phyloP scores from a whole-genome alignment of 345 rosid genomes.

The thale cress (Arabidopsis thaliana) region DNA sequence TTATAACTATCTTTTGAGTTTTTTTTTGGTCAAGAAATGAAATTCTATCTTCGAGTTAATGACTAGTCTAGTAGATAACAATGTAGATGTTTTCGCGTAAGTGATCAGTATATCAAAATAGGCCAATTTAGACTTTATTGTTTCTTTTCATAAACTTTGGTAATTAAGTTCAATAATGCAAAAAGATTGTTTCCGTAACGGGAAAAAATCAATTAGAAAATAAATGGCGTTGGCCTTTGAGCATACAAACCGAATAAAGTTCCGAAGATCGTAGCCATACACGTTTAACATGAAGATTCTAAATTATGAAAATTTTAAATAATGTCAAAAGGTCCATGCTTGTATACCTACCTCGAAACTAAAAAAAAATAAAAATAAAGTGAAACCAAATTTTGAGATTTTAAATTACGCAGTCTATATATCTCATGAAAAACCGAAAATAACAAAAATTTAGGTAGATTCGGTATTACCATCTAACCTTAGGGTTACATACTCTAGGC shows the following conservation, averaged over 20 bases:
- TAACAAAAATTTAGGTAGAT: slow-evolving; percentile 9
- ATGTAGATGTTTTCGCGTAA: neutral
- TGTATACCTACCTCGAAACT: slow-evolving; percentile 24
- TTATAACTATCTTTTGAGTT: neutral
- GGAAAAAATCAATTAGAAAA: slow-evolving; percentile 24
- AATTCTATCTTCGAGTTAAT: neutral
- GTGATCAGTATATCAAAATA: slow-evolving; percentile 3
- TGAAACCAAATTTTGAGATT: slow-evolving; percentile 10
- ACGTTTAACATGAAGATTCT: slow-evolving; percentile 27
- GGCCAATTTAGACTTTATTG: neutral
- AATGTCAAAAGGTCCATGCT: slow-evolving; percentile 34
- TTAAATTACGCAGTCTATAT: neutral
- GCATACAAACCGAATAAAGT: slow-evolving; percentile 20
- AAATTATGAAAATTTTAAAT: neutral
- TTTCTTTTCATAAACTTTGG: neutral
- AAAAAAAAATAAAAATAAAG: neutral
- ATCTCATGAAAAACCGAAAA: slow-evolving; percentile 2
- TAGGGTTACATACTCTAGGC: neutral
- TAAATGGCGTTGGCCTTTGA: slow-evolving; percentile 13
- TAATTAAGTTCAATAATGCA: slow-evolving; percentile 7
- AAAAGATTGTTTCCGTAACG: slow-evolving; percentile 8
- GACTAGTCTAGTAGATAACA: neutral
- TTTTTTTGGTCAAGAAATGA: neutral
- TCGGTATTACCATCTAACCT: slow-evolving; percentile 12
- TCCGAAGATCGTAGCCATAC: slow-evolving; percentile 37